Evolutionary conservation across 2,329 filamentous ascomycete species (phyloP), one percentile per base, ranked within the genome.

Genomic region (Dactylellina cionopaga): DNA sequence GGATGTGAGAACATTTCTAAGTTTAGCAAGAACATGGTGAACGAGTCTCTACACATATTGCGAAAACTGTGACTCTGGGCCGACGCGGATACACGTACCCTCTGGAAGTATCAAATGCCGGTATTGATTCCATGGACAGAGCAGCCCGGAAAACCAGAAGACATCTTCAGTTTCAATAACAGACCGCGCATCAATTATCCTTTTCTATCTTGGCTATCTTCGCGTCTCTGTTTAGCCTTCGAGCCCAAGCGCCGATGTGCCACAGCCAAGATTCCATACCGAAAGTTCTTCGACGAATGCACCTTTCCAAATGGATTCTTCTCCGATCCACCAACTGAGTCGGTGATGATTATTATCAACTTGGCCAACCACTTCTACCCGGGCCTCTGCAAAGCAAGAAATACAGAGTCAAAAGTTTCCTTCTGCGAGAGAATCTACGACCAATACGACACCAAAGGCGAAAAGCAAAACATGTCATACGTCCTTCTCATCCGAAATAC

Each of bases 291-390:
- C 31, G 17, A 39, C 5, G 25, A 39, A 13, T 5, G 2, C 2
- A 39, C n/a, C 51, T 55, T 55, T 25, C 51, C 51, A 15, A 24
- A 39, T 3, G 39, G 31, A 7, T 55, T 22, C 31, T 55, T 55
- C 35, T 39, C 51, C n/a, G 7, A 24, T 3, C 51, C 51, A 13
- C 51, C 51, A 19, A 24, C 7, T 11, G 3, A 25, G 9, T 7
- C 2, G 2, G 49, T 54, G 11, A 35, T 22, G n/a, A 39, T 55
- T 13, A 2, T 1, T n/a, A 3, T 55, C 17, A 33, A n/a, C 10
- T 15, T 54, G 7, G 19, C 13, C n/a, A 15, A 35, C 17, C 5
- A 55, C 15, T 37, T 55, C 31, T 22, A 33, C 15, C 31, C 29
- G 11, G 51, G 29, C 7, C 31, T 39, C 5, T 25, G 22, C 6